phyloP scores from a whole-genome alignment of 345 rosid genomes.

The Viola odorata region DNA sequence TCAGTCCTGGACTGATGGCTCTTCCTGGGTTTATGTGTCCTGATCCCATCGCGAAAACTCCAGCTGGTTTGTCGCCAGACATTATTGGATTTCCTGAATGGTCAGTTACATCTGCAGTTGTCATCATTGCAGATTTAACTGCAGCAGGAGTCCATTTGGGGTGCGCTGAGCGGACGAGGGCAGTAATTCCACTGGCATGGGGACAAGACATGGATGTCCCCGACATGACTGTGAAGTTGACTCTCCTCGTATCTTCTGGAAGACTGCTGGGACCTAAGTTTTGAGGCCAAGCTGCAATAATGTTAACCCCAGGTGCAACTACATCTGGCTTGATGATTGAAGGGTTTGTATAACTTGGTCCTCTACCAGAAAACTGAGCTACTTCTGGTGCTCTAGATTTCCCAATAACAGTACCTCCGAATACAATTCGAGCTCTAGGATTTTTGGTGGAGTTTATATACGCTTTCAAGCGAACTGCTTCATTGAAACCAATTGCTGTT shows the following conservation, averaged over 20 bases:
- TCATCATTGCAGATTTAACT: slow-evolving; percentile 85
- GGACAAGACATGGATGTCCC: slow-evolving; percentile 99
- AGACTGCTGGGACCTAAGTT: slow-evolving; percentile 78
- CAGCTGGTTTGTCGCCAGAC: slow-evolving; percentile 62
- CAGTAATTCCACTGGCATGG: slow-evolving; percentile 77
- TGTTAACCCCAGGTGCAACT: slow-evolving; percentile 90
- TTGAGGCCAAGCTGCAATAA: slow-evolving; percentile 99
- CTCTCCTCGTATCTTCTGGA: slow-evolving; percentile 77
- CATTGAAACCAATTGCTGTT: slow-evolving; percentile 50
- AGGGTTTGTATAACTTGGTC: slow-evolving; percentile 69
- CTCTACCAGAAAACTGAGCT: slow-evolving; percentile 89
- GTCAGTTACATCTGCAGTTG: slow-evolving; percentile 65
- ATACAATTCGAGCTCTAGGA: slow-evolving; percentile 60
- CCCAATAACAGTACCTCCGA: slow-evolving; percentile 65
- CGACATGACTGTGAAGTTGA: slow-evolving; percentile 85
- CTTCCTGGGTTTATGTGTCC: slow-evolving; percentile 80
- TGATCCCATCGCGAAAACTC: slow-evolving; percentile 65
- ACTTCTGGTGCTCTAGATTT: slow-evolving; percentile 69
- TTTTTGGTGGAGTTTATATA: slow-evolving; percentile 59
- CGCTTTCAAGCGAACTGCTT: slow-evolving; percentile 51
- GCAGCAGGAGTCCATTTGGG: slow-evolving; percentile 87
- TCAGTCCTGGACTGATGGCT: slow-evolving; percentile 74
- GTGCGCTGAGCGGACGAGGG: slow-evolving; percentile 62
- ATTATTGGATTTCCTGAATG: slow-evolving; percentile 59
- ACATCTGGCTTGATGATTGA: slow-evolving; percentile 82